These are phyloP conservation scores for Acanthamoeba culbertsoni DNA, from an alignment of 208 protist genomes.

Conservation along the genomic window DNA sequence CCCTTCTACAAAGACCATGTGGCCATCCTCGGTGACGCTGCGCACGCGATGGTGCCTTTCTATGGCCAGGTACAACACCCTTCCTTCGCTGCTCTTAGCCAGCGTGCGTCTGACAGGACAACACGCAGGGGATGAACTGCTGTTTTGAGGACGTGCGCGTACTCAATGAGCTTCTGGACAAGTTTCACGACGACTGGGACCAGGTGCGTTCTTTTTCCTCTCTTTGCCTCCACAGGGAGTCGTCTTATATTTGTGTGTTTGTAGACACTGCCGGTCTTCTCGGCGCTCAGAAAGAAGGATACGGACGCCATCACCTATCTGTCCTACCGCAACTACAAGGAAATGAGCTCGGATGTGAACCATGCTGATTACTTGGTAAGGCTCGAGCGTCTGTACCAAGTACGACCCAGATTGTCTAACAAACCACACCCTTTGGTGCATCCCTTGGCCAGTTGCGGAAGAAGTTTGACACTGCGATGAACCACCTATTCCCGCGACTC, in stretches of 20 bases:
- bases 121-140: conserved; percentile 73
- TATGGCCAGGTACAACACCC: conserved; percentile 69
- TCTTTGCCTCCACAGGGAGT: background rate
- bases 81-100: no score
- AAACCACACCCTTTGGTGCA: background rate
- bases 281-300: conserved; percentile 58
- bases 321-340: conserved; percentile 71
- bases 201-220: background rate
- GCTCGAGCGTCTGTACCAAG: no score
- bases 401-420: background rate
- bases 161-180: conserved; percentile 39
- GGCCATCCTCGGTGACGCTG: conserved; percentile 63
- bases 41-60: conserved; percentile 78
- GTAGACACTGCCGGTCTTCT: conserved; percentile 30
- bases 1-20: conserved; percentile 49
- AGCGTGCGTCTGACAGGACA: no score
- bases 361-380: conserved; percentile 30
- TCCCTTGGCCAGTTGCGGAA: background rate
- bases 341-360: conserved; percentile 70
- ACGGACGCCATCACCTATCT: conserved; percentile 74
- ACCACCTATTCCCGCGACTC: background rate
- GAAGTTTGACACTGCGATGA: conserved; percentile 37
- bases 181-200: conserved; percentile 30
- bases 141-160: conserved; percentile 72
- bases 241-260: background rate